Evolutionary conservation across 2,329 filamentous ascomycete species (phyloP).

Genomic region (Ophiostoma quercus): DNA sequence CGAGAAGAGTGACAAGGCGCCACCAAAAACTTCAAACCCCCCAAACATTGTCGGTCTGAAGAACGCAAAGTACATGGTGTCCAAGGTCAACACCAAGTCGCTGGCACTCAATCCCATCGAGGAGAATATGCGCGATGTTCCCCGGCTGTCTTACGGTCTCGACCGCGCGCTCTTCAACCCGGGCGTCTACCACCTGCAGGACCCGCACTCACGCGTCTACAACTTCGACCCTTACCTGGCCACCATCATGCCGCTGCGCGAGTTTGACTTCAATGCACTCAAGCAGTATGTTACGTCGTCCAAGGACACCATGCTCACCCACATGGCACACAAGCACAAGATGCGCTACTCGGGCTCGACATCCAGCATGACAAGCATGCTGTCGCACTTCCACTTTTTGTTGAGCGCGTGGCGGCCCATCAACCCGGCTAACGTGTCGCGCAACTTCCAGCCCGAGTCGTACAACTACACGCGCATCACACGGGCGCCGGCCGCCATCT

Average conservation of each 20-base stretch:
- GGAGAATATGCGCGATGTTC: constrained; percentile 41
- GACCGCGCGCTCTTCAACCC: constrained; percentile 93
- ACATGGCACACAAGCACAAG: constrained; percentile 58
- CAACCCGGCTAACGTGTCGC: constrained; percentile 61
- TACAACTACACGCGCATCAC: constrained; percentile 65
- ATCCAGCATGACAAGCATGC: constrained; percentile 85
- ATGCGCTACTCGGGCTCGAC: constrained; percentile 92
- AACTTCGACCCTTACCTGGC: constrained; percentile 96
- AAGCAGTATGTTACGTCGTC: constrained; percentile 90
- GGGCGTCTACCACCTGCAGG: constrained; percentile 86
- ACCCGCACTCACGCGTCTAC: constrained; percentile 78
- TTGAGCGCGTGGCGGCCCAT: constrained; percentile 77
- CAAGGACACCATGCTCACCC: constrained; percentile 66
- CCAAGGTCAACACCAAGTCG: constrained; percentile 30
- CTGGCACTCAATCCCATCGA: constrained; percentile 35
- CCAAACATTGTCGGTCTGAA: too few species aligned
- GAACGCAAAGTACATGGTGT: constrained; percentile 25
- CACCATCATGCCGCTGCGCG: constrained; percentile 83
- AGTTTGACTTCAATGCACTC: constrained; percentile 87
- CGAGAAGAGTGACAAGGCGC: background rate
- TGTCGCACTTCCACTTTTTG: constrained; percentile 89
- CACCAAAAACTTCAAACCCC: too few species aligned
- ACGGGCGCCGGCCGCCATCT: constrained; percentile 70
- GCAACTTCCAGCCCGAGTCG: constrained; percentile 57
- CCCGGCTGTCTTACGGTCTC: constrained; percentile 65